Base-by-base conservation (phyloP, 495 filamentous ascomycete genomes). In the Articulospora tetracladia region DNA sequence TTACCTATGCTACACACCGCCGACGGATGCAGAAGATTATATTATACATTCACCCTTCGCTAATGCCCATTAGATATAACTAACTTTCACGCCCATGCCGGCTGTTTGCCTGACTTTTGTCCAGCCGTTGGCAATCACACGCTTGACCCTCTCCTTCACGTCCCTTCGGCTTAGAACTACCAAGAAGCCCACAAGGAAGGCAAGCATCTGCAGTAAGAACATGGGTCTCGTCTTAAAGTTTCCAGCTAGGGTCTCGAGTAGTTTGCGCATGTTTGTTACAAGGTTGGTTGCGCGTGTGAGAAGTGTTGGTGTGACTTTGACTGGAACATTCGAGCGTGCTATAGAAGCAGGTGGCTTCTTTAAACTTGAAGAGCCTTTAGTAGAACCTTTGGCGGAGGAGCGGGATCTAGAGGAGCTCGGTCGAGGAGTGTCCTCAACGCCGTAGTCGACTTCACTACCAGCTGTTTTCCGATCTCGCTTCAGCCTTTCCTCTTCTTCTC, bases 61-160 rank as follows among this genome's bases (percentile, higher is more conserved):
- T n/a, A 10, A 39, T 39, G 34, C 34, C 34, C 34, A 39, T 39
- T 50, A 97, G 56, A 98, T 94, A 77, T 98, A 98, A 73, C 87
- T 95, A 66, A 98, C 92, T 76, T 97, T 98, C 53, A 96, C 90
- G 0, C 95, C 94, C 93, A 98, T 97, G 0, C 93, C 93, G 17
- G 93, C 86, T 0, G 94, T 98, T 34, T 83, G 79, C 62, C 79
- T 85, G 8, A 97, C 76, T 74, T 97, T 98, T 28, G 84, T 81
- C 94, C 92, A 97, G 23, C 85, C 83, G 27, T 79, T 71, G 53
- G 81, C 82, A 44, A 92, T 69, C 30, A 90, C 77, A 59, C 84
- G 79, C 59, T 83, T 76, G 26, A 97, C 69, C 58, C 88, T 83
- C 57, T 97, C 88, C 32, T 91, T 82, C 11, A 97, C 75, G 65